phyloP scores from a whole-genome alignment of 2,329 filamentous ascomycete species.

The Sporothrix phasma region DNA sequence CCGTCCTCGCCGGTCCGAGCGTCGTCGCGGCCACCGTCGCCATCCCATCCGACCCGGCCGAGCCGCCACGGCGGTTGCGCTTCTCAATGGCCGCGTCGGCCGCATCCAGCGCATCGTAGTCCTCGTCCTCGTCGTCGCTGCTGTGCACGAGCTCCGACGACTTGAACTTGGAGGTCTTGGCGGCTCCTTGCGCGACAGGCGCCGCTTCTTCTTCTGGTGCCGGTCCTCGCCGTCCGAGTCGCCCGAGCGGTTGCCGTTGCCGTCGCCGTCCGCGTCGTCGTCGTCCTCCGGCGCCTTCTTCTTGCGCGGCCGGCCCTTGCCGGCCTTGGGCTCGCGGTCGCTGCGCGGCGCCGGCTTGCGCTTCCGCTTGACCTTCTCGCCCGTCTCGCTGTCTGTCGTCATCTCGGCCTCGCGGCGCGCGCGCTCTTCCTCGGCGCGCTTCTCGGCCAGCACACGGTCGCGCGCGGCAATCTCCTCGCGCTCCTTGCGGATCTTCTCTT shows the following conservation, averaged over 20 bases:
- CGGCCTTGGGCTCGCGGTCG: slow-evolving; percentile 22
- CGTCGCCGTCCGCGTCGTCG: slow-evolving; percentile 36
- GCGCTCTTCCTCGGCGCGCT: slow-evolving; percentile 61
- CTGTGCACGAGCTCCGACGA: slow-evolving; percentile 75
- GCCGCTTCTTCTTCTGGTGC: slow-evolving; percentile 53
- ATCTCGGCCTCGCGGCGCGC: slow-evolving; percentile 63
- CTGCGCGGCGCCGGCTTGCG: slow-evolving; percentile 42
- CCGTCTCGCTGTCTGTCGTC: slow-evolving; percentile 73
- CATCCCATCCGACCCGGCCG: slow-evolving; percentile 5
- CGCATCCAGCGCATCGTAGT: slow-evolving; percentile 21
- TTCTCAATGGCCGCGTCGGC: slow-evolving; percentile 30
- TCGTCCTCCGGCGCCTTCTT: slow-evolving; percentile 29
- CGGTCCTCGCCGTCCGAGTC: slow-evolving; percentile 37
- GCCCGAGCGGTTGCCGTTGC: slow-evolving; percentile 37
- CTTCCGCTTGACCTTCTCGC: slow-evolving; percentile 71
- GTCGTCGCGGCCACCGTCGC: slow-evolving; percentile 29
- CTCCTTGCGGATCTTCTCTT: slow-evolving; percentile 77
- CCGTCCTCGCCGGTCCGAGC: slow-evolving; percentile 42
- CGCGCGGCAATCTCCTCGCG: slow-evolving; percentile 69
- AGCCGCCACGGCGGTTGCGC: slow-evolving; percentile 20
- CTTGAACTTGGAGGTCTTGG: slow-evolving; percentile 62
- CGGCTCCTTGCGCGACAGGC: slow-evolving; percentile 37
- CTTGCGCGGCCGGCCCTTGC: slow-evolving; percentile 30
- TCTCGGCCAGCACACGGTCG: slow-evolving; percentile 61
- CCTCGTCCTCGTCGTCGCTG: slow-evolving; percentile 47